Base-by-base conservation (phyloP, 192 early-diverging fungal species). In the Umbelopsis ramanniana region DNA sequence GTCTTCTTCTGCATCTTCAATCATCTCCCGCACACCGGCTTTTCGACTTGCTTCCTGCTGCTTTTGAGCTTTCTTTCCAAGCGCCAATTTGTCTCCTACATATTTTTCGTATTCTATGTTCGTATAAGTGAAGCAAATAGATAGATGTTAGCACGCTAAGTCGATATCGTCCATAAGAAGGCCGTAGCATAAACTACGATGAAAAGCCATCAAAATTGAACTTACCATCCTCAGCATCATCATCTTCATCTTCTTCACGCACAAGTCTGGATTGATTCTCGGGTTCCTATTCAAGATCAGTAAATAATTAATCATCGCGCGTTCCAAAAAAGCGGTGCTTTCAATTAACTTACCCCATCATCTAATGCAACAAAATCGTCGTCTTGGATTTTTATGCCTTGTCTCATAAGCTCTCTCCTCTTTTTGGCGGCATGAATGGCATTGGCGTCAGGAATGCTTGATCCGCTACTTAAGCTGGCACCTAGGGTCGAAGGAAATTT, bases 241-340 rank as follows among this genome's bases (percentile, higher is more conserved):
- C 87, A 10, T 83, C 75, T 29, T 89, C 87, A 54, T 89, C 87
- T 52, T 89, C 87, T 71, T 89, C 87, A 12, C 87, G 77, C 6
- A 87, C 76, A 19, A 89, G 66, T 23, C 87, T 77, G 8, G 82
- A 80, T 24, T 70, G 69, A 29, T 37, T 74, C 46, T 43, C 67
- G 15, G 29, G 53, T 55, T 53, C 69, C 69, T 23, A 33, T 55
- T 35, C 14, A 50, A 1, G 48, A 6, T 21, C 14, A 50, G 48
- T 50, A n/a, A n/a, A n/a, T 50, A 50, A 15, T 50, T 3, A 43
- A 43, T n/a, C n/a, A 43, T 5, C 11, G 1, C 6, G 40, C 40
- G 40, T 43, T 43, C 11, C 40, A 43, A 43, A 43, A 40, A 12
- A 9, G 17, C 9, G 17, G 15, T 50, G 48, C 48, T 15, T n/a